These are phyloP conservation scores for Tricladium varicosporioides DNA, from an alignment of 2,329 filamentous ascomycete species.

Conservation along the genomic window DNA sequence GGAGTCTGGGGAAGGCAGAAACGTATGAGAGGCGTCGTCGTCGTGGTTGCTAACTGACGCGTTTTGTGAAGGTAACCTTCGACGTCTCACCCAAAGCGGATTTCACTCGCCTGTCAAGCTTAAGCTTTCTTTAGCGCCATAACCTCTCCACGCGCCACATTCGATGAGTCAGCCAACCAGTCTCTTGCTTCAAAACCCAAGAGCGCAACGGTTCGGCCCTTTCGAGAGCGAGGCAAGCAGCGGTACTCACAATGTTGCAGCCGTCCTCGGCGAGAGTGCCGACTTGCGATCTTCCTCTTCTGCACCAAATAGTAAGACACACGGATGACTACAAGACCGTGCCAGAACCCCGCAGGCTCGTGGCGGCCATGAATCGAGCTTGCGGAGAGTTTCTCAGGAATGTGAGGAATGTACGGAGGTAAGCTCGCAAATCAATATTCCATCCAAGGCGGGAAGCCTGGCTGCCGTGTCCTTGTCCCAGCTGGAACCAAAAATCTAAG, in stretches of 20 bases:
- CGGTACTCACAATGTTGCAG: not conserved
- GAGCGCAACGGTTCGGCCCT: slow-evolving; percentile 7
- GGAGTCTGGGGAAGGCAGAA: not conserved
- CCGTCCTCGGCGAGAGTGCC: not conserved
- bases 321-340: not conserved
- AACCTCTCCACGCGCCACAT: not conserved
- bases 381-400: not conserved
- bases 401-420: not conserved
- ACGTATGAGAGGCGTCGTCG: not conserved
- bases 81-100: not conserved
- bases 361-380: not conserved
- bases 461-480: no score
- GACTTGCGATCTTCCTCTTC: not conserved
- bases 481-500: no score
- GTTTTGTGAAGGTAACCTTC: not conserved
- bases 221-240: not conserved
- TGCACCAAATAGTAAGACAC: not conserved
- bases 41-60: not conserved
- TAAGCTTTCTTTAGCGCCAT: not conserved
- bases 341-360: not conserved
- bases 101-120: not conserved
- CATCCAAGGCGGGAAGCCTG: no score
- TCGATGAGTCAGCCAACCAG: not conserved
- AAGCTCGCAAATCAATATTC: no score
- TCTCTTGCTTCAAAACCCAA: not conserved